phyloP scores from a whole-genome alignment of 1,139 yeast genomes.

The Pichia sp. region DNA sequence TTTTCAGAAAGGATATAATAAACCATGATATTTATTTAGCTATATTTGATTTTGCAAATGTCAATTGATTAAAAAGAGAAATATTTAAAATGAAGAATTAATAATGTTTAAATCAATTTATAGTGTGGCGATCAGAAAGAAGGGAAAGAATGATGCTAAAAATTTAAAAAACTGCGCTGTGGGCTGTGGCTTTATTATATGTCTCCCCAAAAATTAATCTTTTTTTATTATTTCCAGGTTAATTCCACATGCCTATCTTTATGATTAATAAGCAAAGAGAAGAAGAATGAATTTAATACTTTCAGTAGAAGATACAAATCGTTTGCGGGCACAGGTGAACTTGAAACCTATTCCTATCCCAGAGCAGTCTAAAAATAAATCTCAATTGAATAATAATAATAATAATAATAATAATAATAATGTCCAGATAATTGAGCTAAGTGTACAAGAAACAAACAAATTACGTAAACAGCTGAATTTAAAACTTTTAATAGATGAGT shows the following conservation, averaged over 20 bases:
- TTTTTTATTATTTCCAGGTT: too few species aligned
- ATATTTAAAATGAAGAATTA: too few species aligned
- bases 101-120: too few species aligned
- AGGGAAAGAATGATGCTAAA: too few species aligned
- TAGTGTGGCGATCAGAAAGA: too few species aligned
- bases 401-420: not conserved
- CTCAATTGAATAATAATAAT: not conserved
- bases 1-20: slow-evolving; percentile 28
- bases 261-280: too few species aligned
- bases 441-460: slow-evolving; percentile 27
- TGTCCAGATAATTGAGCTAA: slow-evolving; percentile 7
- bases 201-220: too few species aligned
- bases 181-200: too few species aligned
- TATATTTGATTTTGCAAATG: not conserved
- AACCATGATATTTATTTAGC: slow-evolving; percentile 16
- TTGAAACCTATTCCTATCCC: slow-evolving; percentile 17
- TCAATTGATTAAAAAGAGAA: not conserved
- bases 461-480: slow-evolving; percentile 21
- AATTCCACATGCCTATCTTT: too few species aligned
- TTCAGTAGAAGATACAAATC: slow-evolving; percentile 20
- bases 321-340: slow-evolving; percentile 21
- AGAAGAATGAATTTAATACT: slow-evolving; percentile 14
- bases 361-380: not conserved
- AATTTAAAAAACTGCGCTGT: too few species aligned
- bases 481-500: slow-evolving; percentile 14